Base-by-base conservation (phyloP, 2,329 filamentous ascomycete genomes). In the Aspergillaceae sp. region DNA sequence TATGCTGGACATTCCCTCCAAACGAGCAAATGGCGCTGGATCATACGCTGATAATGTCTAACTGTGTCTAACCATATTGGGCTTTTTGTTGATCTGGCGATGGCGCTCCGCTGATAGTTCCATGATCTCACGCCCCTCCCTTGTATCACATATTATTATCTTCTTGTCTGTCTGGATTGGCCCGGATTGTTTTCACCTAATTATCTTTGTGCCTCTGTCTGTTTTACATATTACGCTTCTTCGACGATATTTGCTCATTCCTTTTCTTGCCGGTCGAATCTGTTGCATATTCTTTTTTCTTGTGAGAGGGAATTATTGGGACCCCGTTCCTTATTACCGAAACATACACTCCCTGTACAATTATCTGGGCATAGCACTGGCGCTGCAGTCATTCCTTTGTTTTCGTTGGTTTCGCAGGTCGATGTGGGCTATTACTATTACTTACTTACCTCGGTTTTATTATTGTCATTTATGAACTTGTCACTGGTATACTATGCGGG, bases 361-460 rank as follows among this genome's bases (percentile, higher is more conserved):
- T 47, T 57, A 65, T 49, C 51, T 58, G 51, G 61, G 59, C 57
- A 59, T 32, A 32, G 30, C 6, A 32, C 8, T 55, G 57, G 61
- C 60, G 56, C 55, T 63, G 61, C 63, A 57, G 59, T 64, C 63
- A 55, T 63, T 65, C 63, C 61, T 64, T 63, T 56, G 56, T 49
- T 56, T 56, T 19, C 19, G 19, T 19, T 50, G 53, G 61, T 44
- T 57, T 62, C 52, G 61, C 61, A 60, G 61, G 60, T 56, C 55
- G 51, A 51, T 50, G 47, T 44, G 46, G 36, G 11, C 47, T 41
- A 41, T 47, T 32, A 32, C 30, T 32, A 32, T 32, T 32, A 32
- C 30, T 32, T 32, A 32, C 30, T 47, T 50, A 43, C 46, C 33
- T 49, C 51, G 51, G 55, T 46, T 32, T 6, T 32, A 32, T 9